Percentiles rank a stretch among this genome's conserved stretches.
phyloP scores from a whole-genome alignment of 106 monocot genomes.

The Allium sativum region DNA sequence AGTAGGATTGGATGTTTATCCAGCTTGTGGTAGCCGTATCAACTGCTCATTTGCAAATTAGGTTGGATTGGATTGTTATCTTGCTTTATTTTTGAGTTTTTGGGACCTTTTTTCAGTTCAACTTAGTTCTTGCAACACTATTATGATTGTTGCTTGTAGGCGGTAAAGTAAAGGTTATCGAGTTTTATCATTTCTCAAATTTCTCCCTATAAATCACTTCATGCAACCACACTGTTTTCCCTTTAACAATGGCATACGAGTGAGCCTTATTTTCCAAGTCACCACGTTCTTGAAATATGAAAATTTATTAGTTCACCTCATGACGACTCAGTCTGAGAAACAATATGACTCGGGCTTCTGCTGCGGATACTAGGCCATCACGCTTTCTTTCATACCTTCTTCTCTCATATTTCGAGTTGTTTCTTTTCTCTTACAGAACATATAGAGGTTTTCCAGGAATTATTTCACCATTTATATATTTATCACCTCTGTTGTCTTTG shows the following conservation, averaged over 20 bases:
- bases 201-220: too few species aligned
- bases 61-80: too few species aligned
- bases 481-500: conserved; percentile 98
- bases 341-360: conserved; percentile 28
- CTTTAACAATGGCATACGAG: too few species aligned
- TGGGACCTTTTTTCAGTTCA: too few species aligned
- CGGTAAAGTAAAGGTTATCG: too few species aligned
- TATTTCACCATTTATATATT: conserved; percentile 98
- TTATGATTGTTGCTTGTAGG: too few species aligned
- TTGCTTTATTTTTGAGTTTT: too few species aligned
- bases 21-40: too few species aligned
- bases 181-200: too few species aligned
- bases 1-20: too few species aligned
- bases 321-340: conserved; percentile 36
- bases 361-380: conserved; percentile 40
- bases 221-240: too few species aligned
- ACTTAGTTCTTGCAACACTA: too few species aligned
- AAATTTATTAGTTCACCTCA: conserved; percentile 8
- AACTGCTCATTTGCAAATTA: background rate
- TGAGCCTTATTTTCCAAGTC: background rate
- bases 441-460: conserved; percentile 86
- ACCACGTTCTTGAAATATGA: background rate
- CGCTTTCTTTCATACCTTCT: conserved; percentile 78
- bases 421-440: conserved; percentile 71
- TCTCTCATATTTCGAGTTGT: conserved; percentile 75